These are phyloP conservation scores for Aspergillus neoniger DNA, from an alignment of 2,329 filamentous ascomycete genomes.

Conservation along the genomic window DNA sequence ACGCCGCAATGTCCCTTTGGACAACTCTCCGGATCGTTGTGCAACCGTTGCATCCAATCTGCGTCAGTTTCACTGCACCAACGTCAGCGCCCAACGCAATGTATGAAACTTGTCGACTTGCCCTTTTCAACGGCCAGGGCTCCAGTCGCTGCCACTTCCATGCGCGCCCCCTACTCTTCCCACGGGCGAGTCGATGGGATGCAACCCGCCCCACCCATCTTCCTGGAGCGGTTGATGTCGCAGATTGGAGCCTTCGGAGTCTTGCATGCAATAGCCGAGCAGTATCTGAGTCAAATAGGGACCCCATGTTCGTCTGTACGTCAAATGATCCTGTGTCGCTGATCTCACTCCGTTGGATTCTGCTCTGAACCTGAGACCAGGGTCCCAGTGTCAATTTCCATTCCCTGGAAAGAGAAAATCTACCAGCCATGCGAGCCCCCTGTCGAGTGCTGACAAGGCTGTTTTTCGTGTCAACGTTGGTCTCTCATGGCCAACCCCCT, in stretches of 20 bases:
- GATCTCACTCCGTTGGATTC: conserved; percentile 4
- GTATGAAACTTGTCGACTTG: conserved; percentile 10
- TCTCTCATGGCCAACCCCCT: conserved; percentile 10
- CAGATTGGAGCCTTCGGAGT: conserved; percentile 1
- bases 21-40: conserved; percentile 13
- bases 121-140: conserved; percentile 5
- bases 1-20: conserved; percentile 10
- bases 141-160: conserved; percentile 1
- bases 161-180: conserved; percentile 1
- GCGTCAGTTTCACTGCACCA: conserved; percentile 15
- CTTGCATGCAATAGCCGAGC: conserved; percentile 3
- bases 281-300: conserved; percentile 7
- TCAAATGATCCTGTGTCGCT: conserved; percentile 12
- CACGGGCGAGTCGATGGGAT: background rate
- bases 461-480: conserved; percentile 10
- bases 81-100: conserved; percentile 7
- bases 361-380: conserved; percentile 9
- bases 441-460: conserved; percentile 1
- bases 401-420: conserved; percentile 5
- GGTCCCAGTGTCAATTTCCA: conserved; percentile 2
- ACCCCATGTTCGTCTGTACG: conserved; percentile 8
- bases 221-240: conserved; percentile 2
- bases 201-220: conserved; percentile 3
- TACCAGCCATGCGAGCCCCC: conserved; percentile 9
- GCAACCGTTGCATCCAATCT: conserved; percentile 23